Percentiles rank a stretch among this genome's conserved stretches.
Conservation (phyloP, 2,329 filamentous ascomycete species). For the Akanthomyces muscarius region DNA sequence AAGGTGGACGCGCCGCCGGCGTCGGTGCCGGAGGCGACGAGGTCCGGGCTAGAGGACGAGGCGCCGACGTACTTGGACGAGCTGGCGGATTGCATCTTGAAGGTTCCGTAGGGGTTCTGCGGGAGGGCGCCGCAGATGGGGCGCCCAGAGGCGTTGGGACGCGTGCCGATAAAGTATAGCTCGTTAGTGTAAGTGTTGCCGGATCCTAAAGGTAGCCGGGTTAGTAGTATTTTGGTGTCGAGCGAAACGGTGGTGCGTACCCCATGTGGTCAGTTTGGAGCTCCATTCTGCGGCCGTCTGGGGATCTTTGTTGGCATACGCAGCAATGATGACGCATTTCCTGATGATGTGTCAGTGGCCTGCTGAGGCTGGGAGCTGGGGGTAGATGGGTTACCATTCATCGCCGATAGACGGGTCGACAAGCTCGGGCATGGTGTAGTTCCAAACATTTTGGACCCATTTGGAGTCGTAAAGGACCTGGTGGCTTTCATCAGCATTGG, state of each 20-base stretch:
- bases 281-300: slow-evolving; percentile 23
- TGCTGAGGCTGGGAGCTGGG: neutral
- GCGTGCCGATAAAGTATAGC: slow-evolving; percentile 25
- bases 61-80: slow-evolving; percentile 21
- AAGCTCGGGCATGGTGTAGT: slow-evolving; percentile 23
- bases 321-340: slow-evolving; percentile 24
- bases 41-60: slow-evolving; percentile 18
- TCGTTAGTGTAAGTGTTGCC: slow-evolving; percentile 25
- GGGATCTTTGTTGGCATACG: slow-evolving; percentile 24
- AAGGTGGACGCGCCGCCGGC: slow-evolving; percentile 20
- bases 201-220: slow-evolving; percentile 17
- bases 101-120: slow-evolving; percentile 24
- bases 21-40: slow-evolving; percentile 20
- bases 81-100: slow-evolving; percentile 22
- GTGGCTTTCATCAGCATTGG: neutral
- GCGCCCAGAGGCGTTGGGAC: slow-evolving; percentile 22
- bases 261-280: slow-evolving; percentile 24
- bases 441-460: slow-evolving; percentile 25
- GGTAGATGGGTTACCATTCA: slow-evolving; percentile 19
- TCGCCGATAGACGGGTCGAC: slow-evolving; percentile 22
- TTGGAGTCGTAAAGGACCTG: slow-evolving; percentile 22
- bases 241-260: slow-evolving; percentile 2
- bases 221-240: neutral
- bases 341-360: slow-evolving; percentile 1
- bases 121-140: slow-evolving; percentile 24